Evolutionary conservation across 805 yeast genomes (phyloP), one percentile per base, ranked within the genome.

Genomic region (Sungouiella thailandica): DNA sequence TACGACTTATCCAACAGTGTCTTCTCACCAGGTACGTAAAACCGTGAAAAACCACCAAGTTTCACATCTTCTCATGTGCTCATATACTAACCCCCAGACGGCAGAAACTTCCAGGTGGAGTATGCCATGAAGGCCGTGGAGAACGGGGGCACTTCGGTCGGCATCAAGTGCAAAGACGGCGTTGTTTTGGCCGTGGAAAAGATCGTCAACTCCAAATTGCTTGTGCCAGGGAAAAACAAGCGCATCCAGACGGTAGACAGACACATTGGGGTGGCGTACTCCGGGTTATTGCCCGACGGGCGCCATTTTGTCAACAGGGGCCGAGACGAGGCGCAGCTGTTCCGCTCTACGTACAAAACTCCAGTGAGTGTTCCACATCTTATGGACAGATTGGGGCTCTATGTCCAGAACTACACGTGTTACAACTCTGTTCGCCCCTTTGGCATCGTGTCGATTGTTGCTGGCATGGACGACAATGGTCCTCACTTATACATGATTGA

Each of bases 121-220:
- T 93, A 93, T 53, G 99, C 99, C 20, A 74, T 83, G 52, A 93
- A 93, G 57, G 98, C 98, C 2, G 97, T 90, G 3, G 99, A 93
- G 61, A 89, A 88, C 53, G 96, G 96, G 31, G 94, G 96, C 8
- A 93, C 98, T 0, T 80, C 97, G 14, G 72, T 93, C 49, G 99
- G 97, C 25, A 81, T 93, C 57, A 84, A 85, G 57, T 87, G 84
- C 64, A 76, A 76, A 51, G 97, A 90, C 57, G 98, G 98, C 34
- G 74, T 93, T 23, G 96, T 93, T n/a, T 74, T 93, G 46, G 99
- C 97, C 11, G 95, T 87, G n/a, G 98, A 93, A 61, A 93, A 90
- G 65, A 73, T 89, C 52, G 74, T 88, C 49, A 70, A 80, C 31
- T 88, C 97, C 26, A 89, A 88, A 58, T 68, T 93, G 45, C 69